These are phyloP conservation scores for Knoxdaviesia capensis DNA, from an alignment of 2,329 filamentous ascomycete genomes.

Conservation along the genomic window DNA sequence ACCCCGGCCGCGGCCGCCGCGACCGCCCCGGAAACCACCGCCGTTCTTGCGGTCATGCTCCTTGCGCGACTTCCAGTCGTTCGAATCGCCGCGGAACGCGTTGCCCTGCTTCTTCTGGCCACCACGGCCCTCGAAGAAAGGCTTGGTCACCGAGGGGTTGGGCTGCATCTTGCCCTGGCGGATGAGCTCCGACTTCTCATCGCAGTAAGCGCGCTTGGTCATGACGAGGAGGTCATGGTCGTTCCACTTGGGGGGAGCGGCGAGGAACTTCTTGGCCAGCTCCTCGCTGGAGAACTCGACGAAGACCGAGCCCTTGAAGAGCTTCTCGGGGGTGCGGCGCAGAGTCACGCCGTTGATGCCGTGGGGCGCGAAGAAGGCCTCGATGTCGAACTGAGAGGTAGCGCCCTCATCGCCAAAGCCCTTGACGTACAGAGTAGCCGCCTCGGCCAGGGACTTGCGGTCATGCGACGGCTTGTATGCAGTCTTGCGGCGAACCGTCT, in stretches of 20 bases:
- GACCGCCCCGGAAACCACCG: constrained; percentile 22
- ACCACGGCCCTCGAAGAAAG: constrained; percentile 29
- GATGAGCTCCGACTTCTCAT: constrained; percentile 57
- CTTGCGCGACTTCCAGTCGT: constrained; percentile 45
- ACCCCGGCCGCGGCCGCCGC: constrained; percentile 19
- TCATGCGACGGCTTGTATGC: constrained; percentile 40
- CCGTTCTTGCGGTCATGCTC: constrained; percentile 41
- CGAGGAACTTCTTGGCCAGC: constrained; percentile 61
- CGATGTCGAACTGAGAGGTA: constrained; percentile 79
- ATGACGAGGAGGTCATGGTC: constrained; percentile 61
- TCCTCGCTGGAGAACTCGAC: constrained; percentile 77
- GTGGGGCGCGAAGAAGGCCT: constrained; percentile 71
- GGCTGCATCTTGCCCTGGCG: constrained; percentile 48
- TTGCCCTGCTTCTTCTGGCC: constrained; percentile 12
- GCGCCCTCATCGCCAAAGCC: constrained; percentile 76
- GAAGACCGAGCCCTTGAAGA: constrained; percentile 94
- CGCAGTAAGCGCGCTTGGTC: constrained; percentile 73
- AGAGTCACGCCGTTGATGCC: constrained; percentile 74
- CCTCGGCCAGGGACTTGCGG: constrained; percentile 44
- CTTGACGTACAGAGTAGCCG: constrained; percentile 74
- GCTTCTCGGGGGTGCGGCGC: constrained; percentile 48
- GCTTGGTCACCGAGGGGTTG: constrained; percentile 18
- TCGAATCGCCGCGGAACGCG: constrained; percentile 20
- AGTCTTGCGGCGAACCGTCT: constrained; percentile 58
- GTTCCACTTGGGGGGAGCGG: constrained; percentile 71